Base-by-base conservation (phyloP, 2,329 filamentous ascomycete genomes). In the Iodosphaeria phyllophila region DNA sequence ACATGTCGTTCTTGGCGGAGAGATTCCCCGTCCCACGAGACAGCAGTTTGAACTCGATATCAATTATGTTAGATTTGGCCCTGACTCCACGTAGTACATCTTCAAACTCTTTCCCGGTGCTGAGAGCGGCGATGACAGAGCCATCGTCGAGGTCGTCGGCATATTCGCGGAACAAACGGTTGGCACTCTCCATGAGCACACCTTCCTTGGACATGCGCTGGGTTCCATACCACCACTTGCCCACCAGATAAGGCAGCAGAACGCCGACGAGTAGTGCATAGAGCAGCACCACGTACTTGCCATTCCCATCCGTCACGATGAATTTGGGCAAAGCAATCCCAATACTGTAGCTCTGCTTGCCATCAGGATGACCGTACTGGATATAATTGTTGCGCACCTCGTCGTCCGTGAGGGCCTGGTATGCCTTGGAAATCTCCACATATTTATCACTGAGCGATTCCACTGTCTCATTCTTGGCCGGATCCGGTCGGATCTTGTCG, bases 141-240 rank as follows among this genome's bases (percentile, higher is more conserved):
- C 75, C 76, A 40, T 80, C 74, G 33, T 80, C 71, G 34, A 89
- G 76, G 33, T 71, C 67, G 27, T 92, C 84, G 35, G 79, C 72
- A 52, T 91, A 98, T 43, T 92, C 82, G 39, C 74, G 75, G 64
- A 98, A 95, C 30, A 98, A 66, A 36, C 82, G 84, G 49, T 91
- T 91, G 38, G 91, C 84, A 50, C 79, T 93, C 45, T 89, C 80
- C 46, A 93, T 75, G 28, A 92, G 61, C 14, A 95, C 77, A 38
- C 80, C 82, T 51, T 98, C 91, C 54, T 86, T 91, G 18, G 89
- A 95, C 51, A 79, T 70, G 40, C 74, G 70, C 50, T 92, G 86
- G 17, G 82, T 91, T 31, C 91, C 89, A 46, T 98, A 98, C 89
- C 89, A 98, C 89, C 89, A 98, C 30, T 77, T 83, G 23, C 89